Base-by-base conservation (phyloP, 1,139 yeast genomes). In the Hyphopichia burtonii region DNA sequence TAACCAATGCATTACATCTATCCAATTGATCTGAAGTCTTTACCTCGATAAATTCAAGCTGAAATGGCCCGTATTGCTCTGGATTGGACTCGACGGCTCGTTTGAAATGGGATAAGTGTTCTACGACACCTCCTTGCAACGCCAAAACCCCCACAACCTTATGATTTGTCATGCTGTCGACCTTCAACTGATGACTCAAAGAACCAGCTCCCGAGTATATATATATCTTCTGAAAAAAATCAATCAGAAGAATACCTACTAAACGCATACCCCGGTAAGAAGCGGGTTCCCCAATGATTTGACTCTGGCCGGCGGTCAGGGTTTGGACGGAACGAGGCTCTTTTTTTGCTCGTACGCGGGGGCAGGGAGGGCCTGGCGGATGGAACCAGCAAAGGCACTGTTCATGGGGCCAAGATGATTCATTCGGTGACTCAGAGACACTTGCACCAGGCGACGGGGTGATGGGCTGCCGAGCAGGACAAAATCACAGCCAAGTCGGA, bases 91-190 rank as follows among this genome's bases (percentile, higher is more conserved):
- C 46, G 7, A 69, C 59, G 2, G 82, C 77, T 28, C 56, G 52
- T 28, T 68, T 57, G 41, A 84, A 66, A 52, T 78, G 80, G 3
- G 69, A 61, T n/a, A 83, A 63, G 58, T 87, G 95, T 57, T 87
- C 95, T 17, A 67, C 59, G 55, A 85, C 87, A 0, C 95, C 93
- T 2, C 96, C 95, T 57, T 87, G 95, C 22, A 87, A 73, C 0
- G 94, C 89, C 42, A 87, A 64, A 0, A 86, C 91, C 1, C 95
- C 95, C 8, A 87, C 71, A 2, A 54, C 55, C 17, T 62, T 41
- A 2, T 45, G 36, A 32, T 45, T 47, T 3, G 55, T 45, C 33
- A 49, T 52, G n/a, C 11, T 25, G 28, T 9, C 23, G 3, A 55
- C 51, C 56, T 17, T 17, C 18, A 6, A 31, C 5, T 27, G 31